phyloP scores from a whole-genome alignment of 2,329 filamentous ascomycete species.

The Xylariaceae sp. region DNA sequence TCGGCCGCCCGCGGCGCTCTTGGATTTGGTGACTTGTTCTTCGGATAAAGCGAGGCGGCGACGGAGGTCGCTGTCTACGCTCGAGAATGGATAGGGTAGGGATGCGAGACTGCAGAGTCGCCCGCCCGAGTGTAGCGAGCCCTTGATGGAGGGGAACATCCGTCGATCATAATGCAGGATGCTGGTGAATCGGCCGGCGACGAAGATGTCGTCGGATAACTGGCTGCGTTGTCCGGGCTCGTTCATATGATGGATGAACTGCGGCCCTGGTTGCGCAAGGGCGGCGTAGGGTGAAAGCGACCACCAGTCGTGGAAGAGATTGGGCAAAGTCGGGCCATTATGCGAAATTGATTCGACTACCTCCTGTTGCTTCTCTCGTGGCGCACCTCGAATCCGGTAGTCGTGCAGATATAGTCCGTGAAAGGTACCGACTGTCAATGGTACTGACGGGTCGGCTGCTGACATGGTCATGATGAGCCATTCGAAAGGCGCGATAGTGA shows the following conservation, averaged over 20 bases:
- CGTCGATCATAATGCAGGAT: constrained; percentile 86
- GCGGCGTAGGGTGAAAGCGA: constrained; percentile 58
- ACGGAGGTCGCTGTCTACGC: constrained; percentile 54
- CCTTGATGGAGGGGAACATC: constrained; percentile 70
- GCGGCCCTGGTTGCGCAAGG: constrained; percentile 72
- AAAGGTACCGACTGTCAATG: constrained; percentile 79
- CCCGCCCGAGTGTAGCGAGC: constrained; percentile 78
- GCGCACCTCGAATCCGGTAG: constrained; percentile 45
- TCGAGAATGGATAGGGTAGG: constrained; percentile 62
- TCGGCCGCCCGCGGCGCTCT: constrained; percentile 47
- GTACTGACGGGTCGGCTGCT: constrained; percentile 56
- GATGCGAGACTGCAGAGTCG: constrained; percentile 67
- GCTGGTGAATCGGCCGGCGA: constrained; percentile 82
- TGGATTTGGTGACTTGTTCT: constrained; percentile 49
- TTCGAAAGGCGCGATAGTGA: constrained; percentile 67
- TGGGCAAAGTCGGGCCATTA: constrained; percentile 30
- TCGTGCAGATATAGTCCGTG: constrained; percentile 80
- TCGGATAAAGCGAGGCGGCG: constrained; percentile 50
- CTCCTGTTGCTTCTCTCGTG: constrained; percentile 33
- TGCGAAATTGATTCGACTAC: constrained; percentile 33
- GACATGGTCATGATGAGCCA: constrained; percentile 82
- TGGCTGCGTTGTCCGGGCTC: constrained; percentile 45
- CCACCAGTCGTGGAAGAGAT: constrained; percentile 45
- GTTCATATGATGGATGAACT: constrained; percentile 75
- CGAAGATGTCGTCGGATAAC: constrained; percentile 73